phyloP scores from a whole-genome alignment of 129 eudicot species.

The Helianthus tuberosus region DNA sequence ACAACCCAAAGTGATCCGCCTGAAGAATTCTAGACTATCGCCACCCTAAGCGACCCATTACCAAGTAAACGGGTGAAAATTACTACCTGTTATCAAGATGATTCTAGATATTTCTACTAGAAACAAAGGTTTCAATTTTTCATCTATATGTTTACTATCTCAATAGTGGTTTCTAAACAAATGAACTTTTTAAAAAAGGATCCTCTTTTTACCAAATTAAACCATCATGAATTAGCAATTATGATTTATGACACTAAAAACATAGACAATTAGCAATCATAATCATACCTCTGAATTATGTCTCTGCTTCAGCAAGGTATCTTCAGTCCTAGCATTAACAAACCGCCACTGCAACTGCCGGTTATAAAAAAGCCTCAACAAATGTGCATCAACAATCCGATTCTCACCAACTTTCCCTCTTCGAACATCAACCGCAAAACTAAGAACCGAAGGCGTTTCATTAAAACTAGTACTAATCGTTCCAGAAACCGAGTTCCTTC shows the following conservation, averaged over 20 bases:
- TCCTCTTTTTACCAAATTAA: background rate
- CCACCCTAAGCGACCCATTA: background rate
- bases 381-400: slow-evolving; percentile 85
- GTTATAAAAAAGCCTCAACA: slow-evolving; percentile 86
- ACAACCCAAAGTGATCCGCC: too few relatives aligned
- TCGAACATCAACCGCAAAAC: slow-evolving; percentile 89
- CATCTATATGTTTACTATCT: slow-evolving; percentile 2
- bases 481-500: slow-evolving; percentile 67
- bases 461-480: slow-evolving; percentile 52
- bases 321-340: slow-evolving; percentile 90
- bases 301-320: slow-evolving; percentile 71
- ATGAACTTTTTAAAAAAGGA: background rate
- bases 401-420: slow-evolving; percentile 98
- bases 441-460: slow-evolving; percentile 94
- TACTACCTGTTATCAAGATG: background rate
- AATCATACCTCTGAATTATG: slow-evolving; percentile 84
- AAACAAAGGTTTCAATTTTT: background rate
- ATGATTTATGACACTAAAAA: background rate
- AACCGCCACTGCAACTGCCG: slow-evolving; percentile 93
- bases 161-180: slow-evolving; percentile 2
- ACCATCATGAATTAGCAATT: slow-evolving; percentile 2
- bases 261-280: slow-evolving; percentile 8
- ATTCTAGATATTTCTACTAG: background rate
- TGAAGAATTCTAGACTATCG: too few relatives aligned
- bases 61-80: background rate